These are phyloP conservation scores for Tetracentron sinense DNA, from an alignment of 164 flowering plant species.

Conservation along the genomic window DNA sequence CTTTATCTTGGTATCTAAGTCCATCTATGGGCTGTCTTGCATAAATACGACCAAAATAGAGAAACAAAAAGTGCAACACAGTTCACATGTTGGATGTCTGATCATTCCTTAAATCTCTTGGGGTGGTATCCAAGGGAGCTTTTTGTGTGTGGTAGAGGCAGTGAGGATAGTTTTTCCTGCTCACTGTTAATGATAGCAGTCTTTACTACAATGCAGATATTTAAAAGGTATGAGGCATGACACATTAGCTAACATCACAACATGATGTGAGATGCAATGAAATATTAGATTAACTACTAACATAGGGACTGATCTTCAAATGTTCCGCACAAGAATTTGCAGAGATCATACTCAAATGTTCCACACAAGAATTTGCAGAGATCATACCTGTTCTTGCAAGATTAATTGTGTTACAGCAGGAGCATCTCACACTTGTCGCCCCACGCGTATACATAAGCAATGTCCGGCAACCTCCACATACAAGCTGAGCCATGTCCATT, in stretches of 20 bases:
- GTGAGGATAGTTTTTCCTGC: not conserved
- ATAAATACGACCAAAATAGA: no score
- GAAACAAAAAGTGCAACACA: no score
- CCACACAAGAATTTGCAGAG: not conserved
- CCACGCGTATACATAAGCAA: constrained; percentile 87
- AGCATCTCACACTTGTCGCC: constrained; percentile 94
- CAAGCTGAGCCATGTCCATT: constrained; percentile 81
- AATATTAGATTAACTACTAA: not conserved
- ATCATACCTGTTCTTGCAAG: constrained; percentile 58
- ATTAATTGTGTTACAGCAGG: constrained; percentile 87
- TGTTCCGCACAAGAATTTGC: not conserved
- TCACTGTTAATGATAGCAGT: not conserved
- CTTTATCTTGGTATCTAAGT: no score
- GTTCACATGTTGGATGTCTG: no score
- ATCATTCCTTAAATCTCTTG: no score
- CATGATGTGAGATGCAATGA: not conserved
- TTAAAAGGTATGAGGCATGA: not conserved
- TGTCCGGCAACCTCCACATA: constrained; percentile 91
- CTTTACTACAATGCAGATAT: not conserved
- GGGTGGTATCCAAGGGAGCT: not conserved
- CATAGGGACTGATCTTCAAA: not conserved
- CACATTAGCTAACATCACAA: constrained; percentile 1
- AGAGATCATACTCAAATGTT: not conserved
- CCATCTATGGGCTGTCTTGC: no score
- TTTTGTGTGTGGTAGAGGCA: not conserved